Evolutionary conservation across 2,329 filamentous ascomycete genomes (phyloP).

Genomic region (Fusarium cyanostomum): DNA sequence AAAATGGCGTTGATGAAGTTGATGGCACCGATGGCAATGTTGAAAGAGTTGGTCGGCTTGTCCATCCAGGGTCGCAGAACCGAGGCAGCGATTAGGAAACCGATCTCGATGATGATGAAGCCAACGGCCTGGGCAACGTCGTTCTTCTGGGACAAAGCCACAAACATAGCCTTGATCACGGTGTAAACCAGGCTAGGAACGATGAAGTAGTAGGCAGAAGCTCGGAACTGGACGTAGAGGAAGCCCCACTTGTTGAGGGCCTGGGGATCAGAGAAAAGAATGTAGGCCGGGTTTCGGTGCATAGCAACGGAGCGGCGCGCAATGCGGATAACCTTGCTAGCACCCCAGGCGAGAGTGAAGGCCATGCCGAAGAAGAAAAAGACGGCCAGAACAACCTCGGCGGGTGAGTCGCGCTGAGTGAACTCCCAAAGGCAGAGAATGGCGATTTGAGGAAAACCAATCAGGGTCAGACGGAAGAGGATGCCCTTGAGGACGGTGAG

Average conservation of each 20-base stretch:
- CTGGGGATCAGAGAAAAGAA: conserved; percentile 94
- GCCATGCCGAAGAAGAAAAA: conserved; percentile 88
- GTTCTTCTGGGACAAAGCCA: conserved; percentile 79
- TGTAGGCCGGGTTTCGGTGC: conserved; percentile 97
- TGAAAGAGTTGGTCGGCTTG: conserved; percentile 97
- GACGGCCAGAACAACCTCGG: conserved; percentile 85
- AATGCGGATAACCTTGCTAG: conserved; percentile 88
- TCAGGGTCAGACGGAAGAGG: conserved; percentile 87
- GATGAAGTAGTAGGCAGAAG: conserved; percentile 95
- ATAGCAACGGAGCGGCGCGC: conserved; percentile 87
- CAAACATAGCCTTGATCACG: conserved; percentile 88
- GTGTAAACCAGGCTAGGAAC: conserved; percentile 81
- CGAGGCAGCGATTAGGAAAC: conserved; percentile 77
- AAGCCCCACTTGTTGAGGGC: conserved; percentile 98
- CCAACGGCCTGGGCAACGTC: conserved; percentile 81
- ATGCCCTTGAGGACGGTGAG: conserved; percentile 92
- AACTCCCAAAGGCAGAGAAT: conserved; percentile 95
- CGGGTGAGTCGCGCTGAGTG: conserved; percentile 83
- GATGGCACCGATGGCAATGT: conserved; percentile 88
- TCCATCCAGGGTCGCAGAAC: conserved; percentile 97
- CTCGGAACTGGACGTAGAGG: conserved; percentile 95
- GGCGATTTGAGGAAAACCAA: conserved; percentile 90
- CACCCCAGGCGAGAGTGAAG: conserved; percentile 82
- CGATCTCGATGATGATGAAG: conserved; percentile 83
- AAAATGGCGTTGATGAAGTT: conserved; percentile 94